phyloP scores from a whole-genome alignment of 1,284 basidiomycete species.

The Schizophyllum commune region DNA sequence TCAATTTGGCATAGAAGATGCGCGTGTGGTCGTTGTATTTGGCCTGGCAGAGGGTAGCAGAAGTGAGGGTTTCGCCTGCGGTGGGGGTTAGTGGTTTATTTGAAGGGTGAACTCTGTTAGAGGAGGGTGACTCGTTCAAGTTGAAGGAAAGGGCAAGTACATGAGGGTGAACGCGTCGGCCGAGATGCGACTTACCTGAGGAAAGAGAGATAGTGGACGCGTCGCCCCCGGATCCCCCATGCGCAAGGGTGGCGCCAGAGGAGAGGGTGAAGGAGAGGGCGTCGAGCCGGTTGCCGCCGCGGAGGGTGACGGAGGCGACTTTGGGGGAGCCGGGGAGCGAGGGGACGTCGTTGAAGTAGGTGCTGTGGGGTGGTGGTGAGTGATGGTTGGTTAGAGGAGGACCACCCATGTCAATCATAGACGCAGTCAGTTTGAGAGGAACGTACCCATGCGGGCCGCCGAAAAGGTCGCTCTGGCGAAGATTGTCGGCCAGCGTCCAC shows the following conservation, averaged over 20 bases:
- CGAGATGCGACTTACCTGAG: too few species aligned
- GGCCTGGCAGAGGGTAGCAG: conserved; percentile 22
- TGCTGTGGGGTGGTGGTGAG: conserved; percentile 15
- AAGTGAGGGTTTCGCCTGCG: conserved; percentile 18
- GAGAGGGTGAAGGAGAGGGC: conserved; percentile 20
- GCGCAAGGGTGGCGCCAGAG: conserved; percentile 17
- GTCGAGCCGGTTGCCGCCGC: conserved; percentile 24
- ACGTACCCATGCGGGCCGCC: conserved; percentile 20
- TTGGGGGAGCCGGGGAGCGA: conserved; percentile 17
- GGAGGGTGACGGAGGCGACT: conserved; percentile 24
- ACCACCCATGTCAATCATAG: too few species aligned
- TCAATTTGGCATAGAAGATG: conserved; percentile 24
- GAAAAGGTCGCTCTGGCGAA: conserved; percentile 23
- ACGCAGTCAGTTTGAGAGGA: too few species aligned
- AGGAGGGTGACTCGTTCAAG: too few species aligned
- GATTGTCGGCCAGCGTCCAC: conserved; percentile 23
- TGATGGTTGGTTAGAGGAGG: too few species aligned
- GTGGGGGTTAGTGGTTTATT: conserved; percentile 21
- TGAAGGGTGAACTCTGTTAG: too few species aligned
- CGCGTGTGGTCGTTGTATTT: conserved; percentile 20
- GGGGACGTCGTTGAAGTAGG: conserved; percentile 24
- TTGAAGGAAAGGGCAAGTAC: too few species aligned
- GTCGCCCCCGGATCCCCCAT: conserved; percentile 29
- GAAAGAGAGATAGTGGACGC: too few species aligned
- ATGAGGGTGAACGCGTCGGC: too few species aligned